These are phyloP conservation scores for Talaromyces islandicus DNA, from an alignment of 2,329 filamentous ascomycete genomes.

Conservation along the genomic window DNA sequence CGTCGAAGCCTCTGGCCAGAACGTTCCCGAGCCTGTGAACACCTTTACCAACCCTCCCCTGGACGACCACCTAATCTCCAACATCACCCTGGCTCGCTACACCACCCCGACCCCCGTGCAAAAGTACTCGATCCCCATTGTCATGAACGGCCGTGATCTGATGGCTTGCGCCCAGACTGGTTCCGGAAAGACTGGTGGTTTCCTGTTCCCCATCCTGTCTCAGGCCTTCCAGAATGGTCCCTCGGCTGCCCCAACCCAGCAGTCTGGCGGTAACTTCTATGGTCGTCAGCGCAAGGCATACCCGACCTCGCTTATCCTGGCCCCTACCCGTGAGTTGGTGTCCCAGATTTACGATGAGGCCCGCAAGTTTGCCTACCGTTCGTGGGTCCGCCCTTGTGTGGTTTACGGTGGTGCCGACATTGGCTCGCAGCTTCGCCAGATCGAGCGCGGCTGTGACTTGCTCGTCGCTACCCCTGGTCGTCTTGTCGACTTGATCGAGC, in stretches of 20 bases:
- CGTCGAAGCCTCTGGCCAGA: slow-evolving; percentile 89
- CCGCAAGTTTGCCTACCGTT: slow-evolving; percentile 97
- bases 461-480: slow-evolving; percentile 95
- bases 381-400: slow-evolving; percentile 96
- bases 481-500: slow-evolving; percentile 96
- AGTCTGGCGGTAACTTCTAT: slow-evolving; percentile 61
- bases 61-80: slow-evolving; percentile 85
- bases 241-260: slow-evolving; percentile 58
- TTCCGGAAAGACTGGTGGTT: slow-evolving; percentile 99
- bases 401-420: slow-evolving; percentile 99
- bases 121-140: slow-evolving; percentile 99
- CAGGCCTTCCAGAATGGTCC: slow-evolving; percentile 91
- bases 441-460: slow-evolving; percentile 94
- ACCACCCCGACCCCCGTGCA: slow-evolving; percentile 94
- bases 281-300: slow-evolving; percentile 96
- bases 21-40: slow-evolving; percentile 86
- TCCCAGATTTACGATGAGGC: slow-evolving; percentile 98
- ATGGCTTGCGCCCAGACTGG: slow-evolving; percentile 99
- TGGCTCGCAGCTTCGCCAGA: slow-evolving; percentile 94
- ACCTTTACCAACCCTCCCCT: slow-evolving; percentile 91
- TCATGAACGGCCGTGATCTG: slow-evolving; percentile 94
- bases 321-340: slow-evolving; percentile 94
- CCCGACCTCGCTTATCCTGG: slow-evolving; percentile 90
- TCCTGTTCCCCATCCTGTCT: slow-evolving; percentile 98
- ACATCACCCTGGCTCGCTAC: slow-evolving; percentile 93